Percentiles rank a stretch among this genome's conserved stretches.
Conservation (phyloP, 2,329 filamentous ascomycete genomes). For the Aspergillus uvarum region DNA sequence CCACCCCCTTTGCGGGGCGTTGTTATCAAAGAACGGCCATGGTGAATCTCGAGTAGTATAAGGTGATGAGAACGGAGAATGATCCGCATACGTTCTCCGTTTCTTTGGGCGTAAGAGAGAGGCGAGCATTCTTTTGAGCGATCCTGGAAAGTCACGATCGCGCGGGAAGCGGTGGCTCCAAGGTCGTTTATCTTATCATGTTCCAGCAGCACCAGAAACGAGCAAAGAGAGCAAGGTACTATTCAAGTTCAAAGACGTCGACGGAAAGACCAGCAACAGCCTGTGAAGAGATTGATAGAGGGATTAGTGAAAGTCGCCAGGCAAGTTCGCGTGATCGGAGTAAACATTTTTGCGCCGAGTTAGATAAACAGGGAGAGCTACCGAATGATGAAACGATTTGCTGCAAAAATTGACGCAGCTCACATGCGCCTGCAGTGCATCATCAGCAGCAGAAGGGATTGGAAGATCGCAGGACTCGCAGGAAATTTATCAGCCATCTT, state of each 20-base stretch:
- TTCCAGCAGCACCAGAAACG: neutral
- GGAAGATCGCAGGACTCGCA: constrained; percentile 4
- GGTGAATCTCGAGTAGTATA: constrained; percentile 25
- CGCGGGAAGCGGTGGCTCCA: neutral
- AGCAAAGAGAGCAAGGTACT: constrained; percentile 1
- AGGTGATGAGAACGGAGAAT: constrained; percentile 31
- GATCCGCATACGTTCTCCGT: constrained; percentile 24
- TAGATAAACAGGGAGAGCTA: constrained; percentile 5
- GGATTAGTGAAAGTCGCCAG: neutral
- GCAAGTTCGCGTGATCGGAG: constrained; percentile 9
- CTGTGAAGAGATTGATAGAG: neutral
- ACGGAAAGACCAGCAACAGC: neutral
- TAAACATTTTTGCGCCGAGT: neutral
- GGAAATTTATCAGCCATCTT: neutral
- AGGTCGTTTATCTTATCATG: constrained; percentile 3
- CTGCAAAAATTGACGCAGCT: constrained; percentile 13
- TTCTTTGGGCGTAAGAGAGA: constrained; percentile 34
- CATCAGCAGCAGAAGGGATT: constrained; percentile 4
- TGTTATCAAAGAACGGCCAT: constrained; percentile 21
- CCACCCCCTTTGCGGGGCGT: constrained; percentile 4
- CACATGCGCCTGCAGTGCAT: constrained; percentile 12
- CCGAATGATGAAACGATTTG: constrained; percentile 13
- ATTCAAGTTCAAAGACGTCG: neutral
- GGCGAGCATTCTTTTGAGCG: constrained; percentile 28
- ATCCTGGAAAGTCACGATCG: neutral